These are phyloP conservation scores for Ceratocystis huliohia DNA, from an alignment of 2,329 filamentous ascomycete genomes.

Conservation along the genomic window DNA sequence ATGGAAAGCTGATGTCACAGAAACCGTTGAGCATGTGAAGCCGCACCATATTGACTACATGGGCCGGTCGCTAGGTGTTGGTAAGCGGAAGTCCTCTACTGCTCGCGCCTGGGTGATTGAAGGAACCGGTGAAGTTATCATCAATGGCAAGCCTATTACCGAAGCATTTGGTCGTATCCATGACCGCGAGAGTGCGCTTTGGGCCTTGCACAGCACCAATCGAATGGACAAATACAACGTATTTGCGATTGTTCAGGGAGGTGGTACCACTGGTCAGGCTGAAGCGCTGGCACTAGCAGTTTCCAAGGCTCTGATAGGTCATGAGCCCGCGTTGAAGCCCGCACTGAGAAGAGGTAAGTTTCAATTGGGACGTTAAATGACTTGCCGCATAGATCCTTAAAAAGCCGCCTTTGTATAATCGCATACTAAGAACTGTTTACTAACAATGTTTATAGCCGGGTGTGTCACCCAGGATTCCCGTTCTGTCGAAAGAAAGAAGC, in stretches of 20 bases:
- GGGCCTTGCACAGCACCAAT: slow-evolving; percentile 72
- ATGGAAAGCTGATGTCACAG: slow-evolving; percentile 21
- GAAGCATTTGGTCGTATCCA: slow-evolving; percentile 78
- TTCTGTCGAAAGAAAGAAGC: slow-evolving; percentile 95
- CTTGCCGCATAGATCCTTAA: slow-evolving; percentile 11
- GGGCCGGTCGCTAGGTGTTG: slow-evolving; percentile 67
- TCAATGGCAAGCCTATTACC: slow-evolving; percentile 79
- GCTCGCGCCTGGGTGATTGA: slow-evolving; percentile 83
- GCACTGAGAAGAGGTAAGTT: slow-evolving; percentile 73
- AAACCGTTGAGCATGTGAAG: slow-evolving; percentile 16
- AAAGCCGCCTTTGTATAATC: not conserved
- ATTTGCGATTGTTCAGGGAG: slow-evolving; percentile 72
- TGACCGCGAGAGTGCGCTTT: slow-evolving; percentile 86
- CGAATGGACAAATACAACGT: slow-evolving; percentile 94
- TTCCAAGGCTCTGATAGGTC: slow-evolving; percentile 73
- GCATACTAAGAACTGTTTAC: slow-evolving; percentile 25
- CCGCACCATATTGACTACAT: slow-evolving; percentile 51
- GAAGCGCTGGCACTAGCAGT: slow-evolving; percentile 87
- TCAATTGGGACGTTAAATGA: too few species aligned
- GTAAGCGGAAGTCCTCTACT: slow-evolving; percentile 74
- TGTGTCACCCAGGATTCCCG: slow-evolving; percentile 83
- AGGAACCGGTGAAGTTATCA: slow-evolving; percentile 74
- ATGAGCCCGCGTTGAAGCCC: slow-evolving; percentile 86
- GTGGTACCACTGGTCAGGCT: slow-evolving; percentile 87
- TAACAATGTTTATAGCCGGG: slow-evolving; percentile 55